phyloP scores from a whole-genome alignment of 495 filamentous ascomycete genomes.

The Podospora bellae-mahoneyi region DNA sequence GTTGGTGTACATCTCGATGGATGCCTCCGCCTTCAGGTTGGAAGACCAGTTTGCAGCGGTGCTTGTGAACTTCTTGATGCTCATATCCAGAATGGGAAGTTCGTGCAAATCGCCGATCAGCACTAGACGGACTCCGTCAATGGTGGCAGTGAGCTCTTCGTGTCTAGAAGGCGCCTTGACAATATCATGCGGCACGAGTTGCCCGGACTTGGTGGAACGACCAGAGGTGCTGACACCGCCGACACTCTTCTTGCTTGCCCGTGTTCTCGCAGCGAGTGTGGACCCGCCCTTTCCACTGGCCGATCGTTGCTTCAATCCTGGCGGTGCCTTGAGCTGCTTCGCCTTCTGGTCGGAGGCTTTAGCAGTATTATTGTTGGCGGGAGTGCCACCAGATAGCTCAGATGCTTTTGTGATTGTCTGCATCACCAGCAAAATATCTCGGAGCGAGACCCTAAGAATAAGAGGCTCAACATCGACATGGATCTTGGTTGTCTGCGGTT shows the following conservation, averaged over 20 bases:
- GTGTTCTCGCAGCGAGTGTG: constrained; percentile 47
- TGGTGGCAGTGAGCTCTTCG: constrained; percentile 77
- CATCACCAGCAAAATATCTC: constrained; percentile 89
- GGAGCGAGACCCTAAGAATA: constrained; percentile 85
- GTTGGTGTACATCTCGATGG: constrained; percentile 88
- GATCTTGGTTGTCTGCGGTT: constrained; percentile 69
- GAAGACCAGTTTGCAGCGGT: constrained; percentile 87
- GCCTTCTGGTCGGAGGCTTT: constrained; percentile 54
- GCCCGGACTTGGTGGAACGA: constrained; percentile 15
- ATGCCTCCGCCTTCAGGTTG: constrained; percentile 80
- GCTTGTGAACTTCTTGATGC: constrained; percentile 82
- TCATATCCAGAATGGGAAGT: constrained; percentile 88
- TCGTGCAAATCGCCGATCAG: constrained; percentile 95
- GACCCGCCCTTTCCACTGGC: constrained; percentile 61
- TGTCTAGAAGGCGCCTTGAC: constrained; percentile 41
- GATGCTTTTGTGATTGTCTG: constrained; percentile 93
- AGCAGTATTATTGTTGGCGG: constrained; percentile 33
- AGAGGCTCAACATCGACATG: constrained; percentile 85
- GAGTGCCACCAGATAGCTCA: constrained; percentile 66
- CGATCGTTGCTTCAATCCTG: constrained; percentile 58
- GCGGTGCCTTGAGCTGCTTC: constrained; percentile 58
- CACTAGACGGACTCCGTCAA: constrained; percentile 88
- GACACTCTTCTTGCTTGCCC: constrained; percentile 26
- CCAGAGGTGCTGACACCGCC: constrained; percentile 6
- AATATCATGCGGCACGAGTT: constrained; percentile 32